Evolutionary conservation across 805 yeast species (phyloP).

Genomic region (Candida boidinii): DNA sequence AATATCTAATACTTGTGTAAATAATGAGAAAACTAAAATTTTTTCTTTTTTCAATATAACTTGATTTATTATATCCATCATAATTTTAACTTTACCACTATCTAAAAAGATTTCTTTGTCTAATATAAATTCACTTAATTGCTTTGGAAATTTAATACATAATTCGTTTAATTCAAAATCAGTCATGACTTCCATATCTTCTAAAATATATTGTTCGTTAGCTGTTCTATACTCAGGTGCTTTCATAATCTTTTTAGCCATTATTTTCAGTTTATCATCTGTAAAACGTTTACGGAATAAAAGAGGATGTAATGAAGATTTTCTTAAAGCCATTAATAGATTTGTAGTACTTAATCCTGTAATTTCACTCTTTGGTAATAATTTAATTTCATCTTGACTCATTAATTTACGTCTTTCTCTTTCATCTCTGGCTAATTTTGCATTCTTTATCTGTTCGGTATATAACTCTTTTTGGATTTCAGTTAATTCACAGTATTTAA

Average conservation of each 20-base stretch:
- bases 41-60: conserved; percentile 53
- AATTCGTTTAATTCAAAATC: conserved; percentile 79
- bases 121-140: conserved; percentile 46
- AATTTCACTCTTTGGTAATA: conserved; percentile 17
- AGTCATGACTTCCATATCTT: conserved; percentile 93
- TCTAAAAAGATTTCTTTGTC: conserved; percentile 42
- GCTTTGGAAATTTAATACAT: conserved; percentile 64
- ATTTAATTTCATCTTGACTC: conserved; percentile 25
- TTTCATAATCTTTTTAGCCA: conserved; percentile 73
- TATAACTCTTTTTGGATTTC: conserved; percentile 52
- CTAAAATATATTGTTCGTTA: conserved; percentile 65
- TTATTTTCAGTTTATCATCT: conserved; percentile 44
- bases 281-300: conserved; percentile 61
- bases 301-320: conserved; percentile 89
- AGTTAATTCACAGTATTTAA: conserved; percentile 59
- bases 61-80: conserved; percentile 48
- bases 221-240: conserved; percentile 78
- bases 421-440: conserved; percentile 31
- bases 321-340: conserved; percentile 80
- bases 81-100: conserved; percentile 65
- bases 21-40: conserved; percentile 78
- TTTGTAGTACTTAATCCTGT: conserved; percentile 39
- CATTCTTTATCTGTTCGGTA: conserved; percentile 42
- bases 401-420: conserved; percentile 33
- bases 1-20: conserved; percentile 87